A percentile compares a stretch with the other conserved stretches of the same genome.
Conservation (phyloP, 2,329 filamentous ascomycete genomes). For the Aspergillus sp. region DNA sequence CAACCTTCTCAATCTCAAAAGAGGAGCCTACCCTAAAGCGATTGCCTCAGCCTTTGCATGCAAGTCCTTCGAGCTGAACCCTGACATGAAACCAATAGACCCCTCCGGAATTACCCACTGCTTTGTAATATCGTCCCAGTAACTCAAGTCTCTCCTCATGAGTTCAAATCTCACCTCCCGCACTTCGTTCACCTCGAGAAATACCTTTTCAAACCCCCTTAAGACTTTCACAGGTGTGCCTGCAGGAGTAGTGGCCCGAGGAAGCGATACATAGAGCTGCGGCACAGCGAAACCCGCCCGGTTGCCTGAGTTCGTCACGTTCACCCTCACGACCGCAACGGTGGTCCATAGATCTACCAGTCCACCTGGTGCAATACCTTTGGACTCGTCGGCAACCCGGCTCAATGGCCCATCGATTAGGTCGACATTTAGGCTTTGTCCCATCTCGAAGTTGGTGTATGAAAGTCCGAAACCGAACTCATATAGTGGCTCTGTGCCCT, state of each 20-base stretch:
- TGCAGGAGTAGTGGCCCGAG: conserved; percentile 20
- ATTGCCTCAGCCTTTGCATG: too few species aligned
- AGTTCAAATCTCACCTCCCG: conserved; percentile 43
- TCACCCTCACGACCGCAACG: conserved; percentile 45
- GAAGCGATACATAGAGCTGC: conserved; percentile 52
- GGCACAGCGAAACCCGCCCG: conserved; percentile 46
- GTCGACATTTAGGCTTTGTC: not conserved
- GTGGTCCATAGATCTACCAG: conserved; percentile 51
- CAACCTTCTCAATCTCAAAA: too few species aligned
- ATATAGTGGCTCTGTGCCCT: conserved; percentile 29
- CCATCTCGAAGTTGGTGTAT: conserved; percentile 20
- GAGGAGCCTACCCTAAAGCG: too few species aligned
- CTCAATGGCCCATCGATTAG: conserved; percentile 4
- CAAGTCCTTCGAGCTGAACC: not conserved
- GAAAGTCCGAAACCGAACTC: conserved; percentile 32
- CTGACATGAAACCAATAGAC: not conserved
- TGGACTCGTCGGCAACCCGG: too few species aligned
- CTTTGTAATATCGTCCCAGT: conserved; percentile 30
- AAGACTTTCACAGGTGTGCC: conserved; percentile 34
- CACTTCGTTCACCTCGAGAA: conserved; percentile 38
- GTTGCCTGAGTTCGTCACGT: conserved; percentile 49
- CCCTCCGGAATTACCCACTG: conserved; percentile 28
- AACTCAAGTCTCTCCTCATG: conserved; percentile 31
- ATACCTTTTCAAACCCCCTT: conserved; percentile 50
- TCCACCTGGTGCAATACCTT: conserved; percentile 42